Evolutionary conservation across 306 rosid genomes (phyloP).

Genomic region (Bauhinia variegata): DNA sequence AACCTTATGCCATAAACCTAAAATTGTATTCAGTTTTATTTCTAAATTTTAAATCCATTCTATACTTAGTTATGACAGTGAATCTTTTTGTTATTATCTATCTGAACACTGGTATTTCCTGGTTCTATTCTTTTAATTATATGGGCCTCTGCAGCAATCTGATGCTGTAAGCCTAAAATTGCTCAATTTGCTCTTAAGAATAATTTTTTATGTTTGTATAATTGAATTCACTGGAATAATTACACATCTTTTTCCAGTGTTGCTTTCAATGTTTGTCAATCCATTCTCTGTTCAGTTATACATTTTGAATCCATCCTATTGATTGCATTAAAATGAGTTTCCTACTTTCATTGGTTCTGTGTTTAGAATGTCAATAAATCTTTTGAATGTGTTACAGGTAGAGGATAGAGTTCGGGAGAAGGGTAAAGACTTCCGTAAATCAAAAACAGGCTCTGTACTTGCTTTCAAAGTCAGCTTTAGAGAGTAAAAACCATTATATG

Average conservation of each 20-base stretch:
- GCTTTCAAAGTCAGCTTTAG: slow-evolving; percentile 96
- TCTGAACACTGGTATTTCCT: too few species aligned
- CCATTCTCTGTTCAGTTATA: neutral
- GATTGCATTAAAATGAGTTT: slow-evolving; percentile 5
- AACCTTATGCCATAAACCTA: too few species aligned
- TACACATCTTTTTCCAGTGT: neutral
- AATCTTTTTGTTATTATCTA: too few species aligned
- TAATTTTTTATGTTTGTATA: neutral
- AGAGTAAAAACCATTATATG: slow-evolving; percentile 57
- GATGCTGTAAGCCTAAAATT: neutral
- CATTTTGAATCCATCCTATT: neutral
- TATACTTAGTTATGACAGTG: too few species aligned
- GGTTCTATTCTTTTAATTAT: too few species aligned
- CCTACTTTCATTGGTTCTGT: slow-evolving; percentile 4
- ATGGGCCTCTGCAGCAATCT: too few species aligned
- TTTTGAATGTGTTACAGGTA: slow-evolving; percentile 50
- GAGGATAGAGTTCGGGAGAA: slow-evolving; percentile 80
- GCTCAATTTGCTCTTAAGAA: too few species aligned
- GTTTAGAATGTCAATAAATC: slow-evolving; percentile 27
- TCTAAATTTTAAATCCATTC: too few species aligned
- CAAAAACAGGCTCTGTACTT: slow-evolving; percentile 82
- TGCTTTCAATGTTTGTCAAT: neutral
- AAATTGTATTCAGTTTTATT: too few species aligned
- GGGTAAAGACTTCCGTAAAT: slow-evolving; percentile 76
- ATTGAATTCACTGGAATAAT: neutral